Evolutionary conservation across 208 protist species (phyloP), one percentile per base, ranked within the genome.

Genomic region (Spongospora subterranea): DNA sequence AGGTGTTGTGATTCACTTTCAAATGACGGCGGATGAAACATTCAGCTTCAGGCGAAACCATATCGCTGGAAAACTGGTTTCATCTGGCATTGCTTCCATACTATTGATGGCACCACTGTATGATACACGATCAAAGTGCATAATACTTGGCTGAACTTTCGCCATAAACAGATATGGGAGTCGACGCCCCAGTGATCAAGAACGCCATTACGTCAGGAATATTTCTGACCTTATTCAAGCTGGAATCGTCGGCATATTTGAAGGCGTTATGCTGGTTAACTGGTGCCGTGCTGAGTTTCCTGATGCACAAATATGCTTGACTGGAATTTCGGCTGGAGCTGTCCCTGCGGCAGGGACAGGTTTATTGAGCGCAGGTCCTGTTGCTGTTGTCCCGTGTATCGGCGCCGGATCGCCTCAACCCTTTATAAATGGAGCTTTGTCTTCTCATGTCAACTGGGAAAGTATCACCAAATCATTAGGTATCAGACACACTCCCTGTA

Each of bases 11-110:
- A 35, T 82, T 39, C 71, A 82, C 35, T 82, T 82, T n/a, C 71
- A 82, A n/a, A 82, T 82, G 71, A 82, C 71, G 17, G 71, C 35
- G n/a, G 71, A 82, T n/a, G 71, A 82, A 82, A 82, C 17, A 6
- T 82, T 82, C 71, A n/a, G 35, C 6, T 82, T 82, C 71, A 6
- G 71, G 35, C 6, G 71, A 82, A 43, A 82, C 17, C 35, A 35
- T 13, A 82, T 82, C n/a, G 71, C 71, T 35, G 6, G 11, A 17
- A 35, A 43, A 43, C 71, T 82, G 35, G 6, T 82, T 20, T 35
- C n/a, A 17, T 82, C 71, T 43, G 35, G 40, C 17, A 82, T 43
- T 20, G 71, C 71, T 6, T 82, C 71, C n/a, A 82, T 82, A 20
- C 71, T 82, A n/a, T 13, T 82, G 17, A 82, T 82, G 71, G 35